phyloP scores from a whole-genome alignment of 192 early-diverging fungal species.

The Coemansia pectinata region DNA sequence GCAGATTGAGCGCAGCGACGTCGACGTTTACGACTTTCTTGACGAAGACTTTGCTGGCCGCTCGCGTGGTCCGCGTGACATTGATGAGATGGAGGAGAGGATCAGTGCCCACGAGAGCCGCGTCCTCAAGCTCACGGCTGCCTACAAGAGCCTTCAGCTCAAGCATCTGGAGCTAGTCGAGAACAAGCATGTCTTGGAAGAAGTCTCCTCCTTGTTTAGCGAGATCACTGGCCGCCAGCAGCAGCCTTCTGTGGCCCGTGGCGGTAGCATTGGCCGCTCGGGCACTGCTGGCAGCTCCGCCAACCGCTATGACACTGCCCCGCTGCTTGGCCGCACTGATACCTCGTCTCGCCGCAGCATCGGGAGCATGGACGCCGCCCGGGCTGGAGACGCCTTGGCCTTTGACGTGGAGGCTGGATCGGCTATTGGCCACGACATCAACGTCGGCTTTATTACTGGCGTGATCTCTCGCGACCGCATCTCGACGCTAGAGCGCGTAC shows the following conservation, averaged over 20 bases:
- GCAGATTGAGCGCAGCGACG: slow-evolving; percentile 78
- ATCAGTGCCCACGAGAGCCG: slow-evolving; percentile 81
- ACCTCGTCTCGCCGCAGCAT: slow-evolving; percentile 53
- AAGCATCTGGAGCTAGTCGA: slow-evolving; percentile 88
- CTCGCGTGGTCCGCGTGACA: slow-evolving; percentile 80
- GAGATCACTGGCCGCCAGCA: slow-evolving; percentile 79
- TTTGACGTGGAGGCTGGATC: slow-evolving; percentile 36
- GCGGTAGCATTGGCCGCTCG: slow-evolving; percentile 1
- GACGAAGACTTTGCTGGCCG: slow-evolving; percentile 55
- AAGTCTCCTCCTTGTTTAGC: slow-evolving; percentile 57
- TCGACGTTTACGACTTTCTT: slow-evolving; percentile 58
- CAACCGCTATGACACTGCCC: slow-evolving; percentile 44
- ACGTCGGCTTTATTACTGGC: slow-evolving; percentile 88
- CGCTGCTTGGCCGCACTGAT: slow-evolving; percentile 63
- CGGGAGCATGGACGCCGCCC: slow-evolving; percentile 47
- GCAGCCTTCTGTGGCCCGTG: slow-evolving; percentile 49
- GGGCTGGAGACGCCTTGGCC: slow-evolving; percentile 20
- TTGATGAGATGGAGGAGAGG: slow-evolving; percentile 88
- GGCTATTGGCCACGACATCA: slow-evolving; percentile 48
- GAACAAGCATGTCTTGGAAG: slow-evolving; percentile 83
- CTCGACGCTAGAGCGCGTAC: slow-evolving; percentile 90
- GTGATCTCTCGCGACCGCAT: slow-evolving; percentile 85
- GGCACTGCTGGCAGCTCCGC: not conserved
- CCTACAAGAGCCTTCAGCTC: slow-evolving; percentile 86
- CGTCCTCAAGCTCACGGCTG: slow-evolving; percentile 81